Evolutionary conservation across 768 basidiomycete genomes (phyloP).

Genomic region (Gautieria morchelliformis): DNA sequence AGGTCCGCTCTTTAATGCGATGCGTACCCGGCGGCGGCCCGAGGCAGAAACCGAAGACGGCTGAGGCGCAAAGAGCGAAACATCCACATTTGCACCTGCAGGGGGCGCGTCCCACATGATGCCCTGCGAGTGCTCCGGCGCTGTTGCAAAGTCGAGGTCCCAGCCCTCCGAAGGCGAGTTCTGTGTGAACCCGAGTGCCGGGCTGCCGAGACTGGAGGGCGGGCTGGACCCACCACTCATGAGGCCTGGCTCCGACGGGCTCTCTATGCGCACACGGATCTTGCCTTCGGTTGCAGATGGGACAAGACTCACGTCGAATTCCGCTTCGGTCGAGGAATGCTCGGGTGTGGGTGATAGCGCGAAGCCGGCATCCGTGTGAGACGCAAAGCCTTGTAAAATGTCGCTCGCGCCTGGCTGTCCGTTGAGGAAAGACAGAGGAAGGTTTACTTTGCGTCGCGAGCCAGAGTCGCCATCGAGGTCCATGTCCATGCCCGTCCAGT

Average conservation of each 20-base stretch:
- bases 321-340: background rate
- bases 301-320: slow-evolving; percentile 6
- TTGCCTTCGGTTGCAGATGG: slow-evolving; percentile 2
- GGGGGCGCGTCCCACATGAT: slow-evolving; percentile 3
- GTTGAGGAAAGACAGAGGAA: slow-evolving; percentile 4
- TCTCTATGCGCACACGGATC: slow-evolving; percentile 6
- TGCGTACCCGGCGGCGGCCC: slow-evolving; percentile 43
- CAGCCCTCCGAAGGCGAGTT: slow-evolving; percentile 2
- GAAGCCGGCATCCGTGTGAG: background rate
- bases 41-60: background rate
- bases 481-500: slow-evolving; percentile 8
- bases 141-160: slow-evolving; percentile 2
- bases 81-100: slow-evolving; percentile 5
- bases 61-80: background rate
- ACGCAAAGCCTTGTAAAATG: background rate
- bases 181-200: background rate
- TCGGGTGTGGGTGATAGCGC: background rate
- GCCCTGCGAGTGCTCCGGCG: background rate
- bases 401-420: background rate
- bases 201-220: background rate
- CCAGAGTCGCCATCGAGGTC: slow-evolving; percentile 1
- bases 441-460: slow-evolving; percentile 2
- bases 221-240: background rate
- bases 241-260: background rate
- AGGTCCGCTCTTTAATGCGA: slow-evolving; percentile 58